A percentile compares a stretch with the other conserved stretches of the same genome.
phyloP scores from a whole-genome alignment of 164 flowering plant genomes.

The Umbilicus rupestris region DNA sequence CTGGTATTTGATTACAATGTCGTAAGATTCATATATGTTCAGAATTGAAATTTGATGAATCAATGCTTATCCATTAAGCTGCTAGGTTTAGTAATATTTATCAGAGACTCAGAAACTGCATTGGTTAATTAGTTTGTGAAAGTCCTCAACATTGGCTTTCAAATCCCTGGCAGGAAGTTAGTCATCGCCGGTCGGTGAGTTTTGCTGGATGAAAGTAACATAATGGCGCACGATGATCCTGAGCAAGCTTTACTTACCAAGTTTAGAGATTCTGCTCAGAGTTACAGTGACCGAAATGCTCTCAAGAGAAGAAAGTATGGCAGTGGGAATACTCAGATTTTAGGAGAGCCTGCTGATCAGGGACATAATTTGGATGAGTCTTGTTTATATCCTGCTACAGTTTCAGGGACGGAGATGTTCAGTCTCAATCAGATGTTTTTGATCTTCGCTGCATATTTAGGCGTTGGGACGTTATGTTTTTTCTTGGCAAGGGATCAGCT shows the following conservation, averaged over 20 bases:
- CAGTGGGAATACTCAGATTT: conserved; percentile 24
- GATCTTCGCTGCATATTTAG: conserved; percentile 38
- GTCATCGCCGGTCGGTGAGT: not conserved
- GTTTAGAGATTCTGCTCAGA: conserved; percentile 14
- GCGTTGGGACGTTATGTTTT: conserved; percentile 53
- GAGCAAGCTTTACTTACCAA: conserved; percentile 28
- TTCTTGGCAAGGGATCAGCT: conserved; percentile 42
- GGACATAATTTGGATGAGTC: conserved; percentile 8
- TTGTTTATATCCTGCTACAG: conserved; percentile 12
- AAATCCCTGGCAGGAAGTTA: not conserved
- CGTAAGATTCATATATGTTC: not conserved
- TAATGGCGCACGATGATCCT: conserved; percentile 26
- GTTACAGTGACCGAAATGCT: conserved; percentile 11
- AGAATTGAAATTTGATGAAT: not conserved
- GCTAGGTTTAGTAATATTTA: no score
- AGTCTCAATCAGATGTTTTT: conserved; percentile 24
- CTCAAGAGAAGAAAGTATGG: conserved; percentile 25
- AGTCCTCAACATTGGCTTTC: not conserved
- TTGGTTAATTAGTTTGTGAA: not conserved
- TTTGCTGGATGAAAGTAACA: not conserved
- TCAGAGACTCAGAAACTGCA: not conserved
- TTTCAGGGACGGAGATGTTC: conserved; percentile 8
- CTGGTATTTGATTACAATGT: not conserved
- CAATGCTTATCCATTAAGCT: not conserved
- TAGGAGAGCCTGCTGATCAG: conserved; percentile 6